Conservation (phyloP, 768 basidiomycete species). For the Lanmaoa pseudosensibilis region DNA sequence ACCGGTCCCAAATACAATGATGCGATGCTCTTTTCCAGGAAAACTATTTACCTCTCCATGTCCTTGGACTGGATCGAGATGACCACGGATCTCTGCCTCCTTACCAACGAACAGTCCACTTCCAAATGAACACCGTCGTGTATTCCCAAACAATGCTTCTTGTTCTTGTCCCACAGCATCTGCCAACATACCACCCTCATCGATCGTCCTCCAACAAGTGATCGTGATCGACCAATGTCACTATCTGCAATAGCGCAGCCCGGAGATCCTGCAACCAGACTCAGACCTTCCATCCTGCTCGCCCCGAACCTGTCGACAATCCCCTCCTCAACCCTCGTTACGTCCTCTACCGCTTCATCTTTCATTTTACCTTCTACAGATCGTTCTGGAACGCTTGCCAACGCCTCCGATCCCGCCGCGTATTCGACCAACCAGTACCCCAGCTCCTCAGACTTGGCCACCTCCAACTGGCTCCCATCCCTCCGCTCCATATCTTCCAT, state of each 20-base stretch:
- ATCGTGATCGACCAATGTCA: constrained; percentile 18
- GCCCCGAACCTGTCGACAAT: constrained; percentile 28
- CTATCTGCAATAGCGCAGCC: neutral
- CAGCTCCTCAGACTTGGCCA: constrained; percentile 3
- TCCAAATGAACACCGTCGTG: constrained; percentile 23
- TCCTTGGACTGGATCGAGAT: constrained; percentile 19
- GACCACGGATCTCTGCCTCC: constrained; percentile 3
- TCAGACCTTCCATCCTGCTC: constrained; percentile 19
- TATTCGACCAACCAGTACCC: constrained; percentile 1
- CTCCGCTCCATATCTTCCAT: constrained; percentile 42
- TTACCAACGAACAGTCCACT: constrained; percentile 13
- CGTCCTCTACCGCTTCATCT: constrained; percentile 27
- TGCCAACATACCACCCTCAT: constrained; percentile 1
- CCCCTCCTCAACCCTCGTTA: constrained; percentile 25
- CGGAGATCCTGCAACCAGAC: constrained; percentile 3
- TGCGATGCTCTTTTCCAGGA: constrained; percentile 1
- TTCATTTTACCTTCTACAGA: constrained; percentile 18
- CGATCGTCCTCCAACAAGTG: constrained; percentile 10
- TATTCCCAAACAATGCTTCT: neutral
- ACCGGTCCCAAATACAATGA: neutral
- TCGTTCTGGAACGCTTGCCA: constrained; percentile 14
- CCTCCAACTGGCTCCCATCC: constrained; percentile 22
- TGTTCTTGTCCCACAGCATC: constrained; percentile 14
- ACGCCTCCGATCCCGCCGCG: constrained; percentile 24
- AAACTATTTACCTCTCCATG: neutral